phyloP scores from a whole-genome alignment of 306 rosid species.

The Cucurbita argyrosperma region DNA sequence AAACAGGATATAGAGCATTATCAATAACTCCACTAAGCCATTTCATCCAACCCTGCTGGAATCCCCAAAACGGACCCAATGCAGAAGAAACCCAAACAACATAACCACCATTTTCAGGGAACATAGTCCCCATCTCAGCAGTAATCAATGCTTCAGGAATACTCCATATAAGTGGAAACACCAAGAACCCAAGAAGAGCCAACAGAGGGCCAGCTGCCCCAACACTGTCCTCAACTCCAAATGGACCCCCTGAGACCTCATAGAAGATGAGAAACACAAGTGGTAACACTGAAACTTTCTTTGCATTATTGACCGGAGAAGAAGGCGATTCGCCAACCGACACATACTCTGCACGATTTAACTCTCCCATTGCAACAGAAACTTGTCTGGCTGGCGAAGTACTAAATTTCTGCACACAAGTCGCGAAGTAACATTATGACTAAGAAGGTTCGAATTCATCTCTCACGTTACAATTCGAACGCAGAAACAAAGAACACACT shows the following conservation, averaged over 20 bases:
- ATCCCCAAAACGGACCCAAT: constrained; percentile 85
- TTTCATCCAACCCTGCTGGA: constrained; percentile 97
- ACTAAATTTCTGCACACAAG: constrained; percentile 52
- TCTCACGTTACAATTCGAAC: neutral
- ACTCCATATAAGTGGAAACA: constrained; percentile 87
- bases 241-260: constrained; percentile 95
- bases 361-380: constrained; percentile 38
- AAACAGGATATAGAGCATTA: constrained; percentile 75
- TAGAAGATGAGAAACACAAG: constrained; percentile 86
- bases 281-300: constrained; percentile 61
- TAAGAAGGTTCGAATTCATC: neutral
- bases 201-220: constrained; percentile 84
- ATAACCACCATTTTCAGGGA: constrained; percentile 84
- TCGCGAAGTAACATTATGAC: neutral
- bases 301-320: constrained; percentile 20
- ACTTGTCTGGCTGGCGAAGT: constrained; percentile 24
- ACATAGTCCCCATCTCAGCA: constrained; percentile 95
- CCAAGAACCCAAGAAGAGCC: constrained; percentile 62
- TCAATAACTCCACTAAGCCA: constrained; percentile 95
- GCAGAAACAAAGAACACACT: neutral
- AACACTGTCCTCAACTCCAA: constrained; percentile 80
- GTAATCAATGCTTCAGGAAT: constrained; percentile 84
- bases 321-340: constrained; percentile 35
- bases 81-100: constrained; percentile 92
- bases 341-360: constrained; percentile 20